Base-by-base conservation (phyloP, 495 filamentous ascomycete genomes). In the Aspergillus coremiiformis region DNA sequence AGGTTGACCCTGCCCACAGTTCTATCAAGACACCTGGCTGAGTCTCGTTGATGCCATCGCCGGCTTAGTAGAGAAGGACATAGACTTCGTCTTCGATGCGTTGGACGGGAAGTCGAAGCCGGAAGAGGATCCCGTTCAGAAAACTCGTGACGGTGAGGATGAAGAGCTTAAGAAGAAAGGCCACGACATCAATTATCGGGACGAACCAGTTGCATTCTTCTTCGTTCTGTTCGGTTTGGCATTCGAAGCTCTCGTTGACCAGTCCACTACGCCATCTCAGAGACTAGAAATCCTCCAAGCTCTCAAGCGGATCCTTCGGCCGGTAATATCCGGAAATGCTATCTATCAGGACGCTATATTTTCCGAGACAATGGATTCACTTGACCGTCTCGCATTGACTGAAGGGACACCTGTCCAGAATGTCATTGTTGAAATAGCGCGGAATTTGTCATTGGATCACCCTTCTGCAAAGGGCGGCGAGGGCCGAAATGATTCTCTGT, bases 181-280 rank as follows among this genome's bases (percentile, higher is more conserved):
- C 12, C 71, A 76, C 47, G 86, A 89, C 57, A 97, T 99, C 67
- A 95, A 96, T 62, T 97, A 97, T 62, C 89, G 93, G 17, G 92
- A 96, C 62, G 94, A 99, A 63, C 93, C 93, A 0, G 90, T 96
- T 14, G 93, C 93, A 0, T 99, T 99, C 76, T 99, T 99, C 70
- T 99, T 99, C 59, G 90, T 99, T 9, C 78, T 99, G 1, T 99
- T 96, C 60, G 93, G 93, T 21, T 84, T 99, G 51, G 90, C 90
- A 0, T 95, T 97, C 56, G 93, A 99, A 67, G 91, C 94, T 22
- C 78, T 99, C 37, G 91, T 89, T 14, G 87, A 85, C 6, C 83
- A 89, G 50, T 82, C 84, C 11, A 84, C 82, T 39, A 80, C 81
- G 0, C 72, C 89, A 26, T 84, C 89, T 46, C 89, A 96, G 61